A percentile compares a stretch with the other conserved stretches of the same genome.
phyloP scores from a whole-genome alignment of 345 rosid genomes.

The Syzygium aqueum region DNA sequence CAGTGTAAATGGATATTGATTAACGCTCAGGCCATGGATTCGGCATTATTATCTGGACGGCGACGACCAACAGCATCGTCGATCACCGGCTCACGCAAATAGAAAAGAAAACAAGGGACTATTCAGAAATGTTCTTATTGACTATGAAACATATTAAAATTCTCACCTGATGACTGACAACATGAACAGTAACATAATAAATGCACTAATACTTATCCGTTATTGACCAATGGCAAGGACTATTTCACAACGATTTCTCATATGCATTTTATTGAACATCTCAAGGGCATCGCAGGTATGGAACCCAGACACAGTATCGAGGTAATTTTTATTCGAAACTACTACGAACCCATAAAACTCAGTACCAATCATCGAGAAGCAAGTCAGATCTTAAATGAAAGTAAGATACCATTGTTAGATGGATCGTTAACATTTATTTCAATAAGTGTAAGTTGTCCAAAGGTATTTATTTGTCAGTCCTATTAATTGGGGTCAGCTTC shows the following conservation, averaged over 20 bases:
- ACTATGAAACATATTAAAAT: background rate
- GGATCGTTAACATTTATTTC: background rate
- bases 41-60: background rate
- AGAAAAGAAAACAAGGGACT: too few species aligned
- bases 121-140: background rate
- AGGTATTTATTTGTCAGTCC: background rate
- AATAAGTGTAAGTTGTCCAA: background rate
- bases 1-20: background rate
- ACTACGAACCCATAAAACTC: background rate
- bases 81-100: background rate
- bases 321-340: background rate
- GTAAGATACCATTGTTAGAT: background rate
- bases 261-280: background rate
- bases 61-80: rapidly evolving
- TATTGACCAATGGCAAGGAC: background rate
- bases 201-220: background rate
- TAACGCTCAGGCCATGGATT: background rate
- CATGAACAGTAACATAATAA: background rate
- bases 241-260: background rate
- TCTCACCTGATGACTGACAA: background rate
- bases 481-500: background rate
- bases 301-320: background rate
- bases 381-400: background rate
- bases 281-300: background rate
- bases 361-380: background rate